Evolutionary conservation across 2,329 filamentous ascomycete species (phyloP), one percentile per base, ranked within the genome.

Genomic region (Botrytis fabae): DNA sequence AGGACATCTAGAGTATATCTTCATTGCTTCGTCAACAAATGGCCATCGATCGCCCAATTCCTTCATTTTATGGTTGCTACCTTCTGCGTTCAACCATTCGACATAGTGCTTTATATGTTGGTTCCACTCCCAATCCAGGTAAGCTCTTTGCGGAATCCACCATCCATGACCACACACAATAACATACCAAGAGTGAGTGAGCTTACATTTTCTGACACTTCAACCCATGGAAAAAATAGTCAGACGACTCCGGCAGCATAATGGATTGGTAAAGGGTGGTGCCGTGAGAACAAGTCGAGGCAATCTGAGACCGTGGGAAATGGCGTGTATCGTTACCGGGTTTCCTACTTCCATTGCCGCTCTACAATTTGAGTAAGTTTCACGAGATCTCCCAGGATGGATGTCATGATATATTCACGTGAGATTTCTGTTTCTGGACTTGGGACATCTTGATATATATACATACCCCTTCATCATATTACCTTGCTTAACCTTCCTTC

Each of bases 11-110:
- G 7, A 68, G 38, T 46, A 44, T 25, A 28, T 57, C 44, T 42
- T 60, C 38, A 25, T 40, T 38, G 28, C 51, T 16, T 18, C 35
- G 8, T 16, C 54, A 54, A 25, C 44, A 12, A 54, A 81, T 81
- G 80, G 66, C 79, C 8, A 73, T 79, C 38, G 77, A 78, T 74
- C 81, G 80, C 77, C 90, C 86, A 0, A 93, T 98, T 35, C 95
- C 95, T 16, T 91, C 95, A 1, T 91, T 98, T 76, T 98, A 98
- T 81, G 94, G 93, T 77, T 97, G 96, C 80, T 98, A 99, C 81
- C 88, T 98, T 25, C 88, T 98, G 51, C 92, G 95, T 32, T 98
- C 95, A 0, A 94, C 91, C 0, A 87, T 94, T 16, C 87, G 89
- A 63, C 90, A 90, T 42, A 89, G 88, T 3, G 84, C 82, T 63